phyloP scores from a whole-genome alignment of 805 yeast species.

The Candida michaelii region DNA sequence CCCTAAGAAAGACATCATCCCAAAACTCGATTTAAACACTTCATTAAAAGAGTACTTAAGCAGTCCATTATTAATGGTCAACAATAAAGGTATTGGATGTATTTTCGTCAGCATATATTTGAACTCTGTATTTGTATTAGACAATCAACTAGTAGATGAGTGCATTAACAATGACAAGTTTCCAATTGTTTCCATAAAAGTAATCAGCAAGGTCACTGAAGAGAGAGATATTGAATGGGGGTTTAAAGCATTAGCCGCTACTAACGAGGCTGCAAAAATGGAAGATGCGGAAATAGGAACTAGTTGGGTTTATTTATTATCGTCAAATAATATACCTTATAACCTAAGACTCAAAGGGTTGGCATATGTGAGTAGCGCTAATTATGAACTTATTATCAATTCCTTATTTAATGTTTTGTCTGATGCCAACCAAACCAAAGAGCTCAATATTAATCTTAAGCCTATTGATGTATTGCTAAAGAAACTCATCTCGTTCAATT shows the following conservation, averaged over 20 bases:
- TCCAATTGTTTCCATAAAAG: conserved; percentile 49
- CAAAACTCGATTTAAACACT: conserved; percentile 28
- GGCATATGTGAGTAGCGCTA: conserved; percentile 22
- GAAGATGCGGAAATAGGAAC: conserved; percentile 37
- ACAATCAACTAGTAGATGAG: conserved; percentile 10
- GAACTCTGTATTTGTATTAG: conserved; percentile 12
- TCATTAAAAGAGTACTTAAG: conserved; percentile 43
- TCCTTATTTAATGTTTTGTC: conserved; percentile 2
- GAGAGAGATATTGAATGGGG: conserved; percentile 54
- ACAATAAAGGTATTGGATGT: conserved; percentile 51
- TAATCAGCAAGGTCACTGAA: conserved; percentile 49
- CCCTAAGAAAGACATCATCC: conserved; percentile 22
- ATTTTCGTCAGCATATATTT: conserved; percentile 50
- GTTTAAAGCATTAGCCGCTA: conserved; percentile 40
- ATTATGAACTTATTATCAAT: not conserved
- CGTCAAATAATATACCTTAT: conserved; percentile 41
- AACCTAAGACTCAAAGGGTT: conserved; percentile 35
- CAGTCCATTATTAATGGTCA: conserved; percentile 54
- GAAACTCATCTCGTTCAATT: conserved; percentile 3
- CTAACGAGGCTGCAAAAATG: conserved; percentile 12
- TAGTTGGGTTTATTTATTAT: conserved; percentile 48
- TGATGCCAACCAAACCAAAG: not conserved
- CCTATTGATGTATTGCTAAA: conserved; percentile 2
- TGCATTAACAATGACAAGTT: conserved; percentile 43
- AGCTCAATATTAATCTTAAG: conserved; percentile 1